These are phyloP conservation scores for Lodderomyces parapsilosis DNA, from an alignment of 1,139 yeast species.

Conservation along the genomic window DNA sequence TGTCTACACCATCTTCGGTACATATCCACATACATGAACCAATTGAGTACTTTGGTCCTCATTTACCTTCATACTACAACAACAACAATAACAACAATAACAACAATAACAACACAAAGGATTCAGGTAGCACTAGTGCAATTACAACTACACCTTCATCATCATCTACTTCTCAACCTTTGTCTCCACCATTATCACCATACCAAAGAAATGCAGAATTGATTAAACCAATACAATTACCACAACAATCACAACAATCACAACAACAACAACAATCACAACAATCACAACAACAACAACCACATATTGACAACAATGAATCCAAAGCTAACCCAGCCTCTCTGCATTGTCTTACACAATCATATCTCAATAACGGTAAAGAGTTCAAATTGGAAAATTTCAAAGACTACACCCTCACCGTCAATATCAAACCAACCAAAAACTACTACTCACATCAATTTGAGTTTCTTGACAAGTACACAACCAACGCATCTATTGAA, in stretches of 20 bases:
- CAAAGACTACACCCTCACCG: constrained; percentile 45
- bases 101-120: neutral
- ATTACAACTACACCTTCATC: constrained; percentile 3
- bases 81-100: neutral
- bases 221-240: constrained; percentile 4
- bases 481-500: constrained; percentile 24
- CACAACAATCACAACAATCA: neutral
- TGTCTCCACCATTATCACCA: constrained; percentile 71
- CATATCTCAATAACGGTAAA: constrained; percentile 15
- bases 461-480: constrained; percentile 51
- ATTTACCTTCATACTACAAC: neutral
- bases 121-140: constrained; percentile 2
- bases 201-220: constrained; percentile 33
- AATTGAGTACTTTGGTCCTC: constrained; percentile 1
- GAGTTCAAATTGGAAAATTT: constrained; percentile 51
- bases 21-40: neutral
- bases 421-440: constrained; percentile 45
- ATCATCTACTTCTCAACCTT: constrained; percentile 17
- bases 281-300: neutral
- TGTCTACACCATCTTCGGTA: neutral
- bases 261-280: neutral
- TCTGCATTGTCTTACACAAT: constrained; percentile 25
- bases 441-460: constrained; percentile 49
- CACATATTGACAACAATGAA: neutral
- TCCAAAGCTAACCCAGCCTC: neutral